Base-by-base conservation (phyloP, 768 basidiomycete genomes). In the Hirschioporus abietinus region DNA sequence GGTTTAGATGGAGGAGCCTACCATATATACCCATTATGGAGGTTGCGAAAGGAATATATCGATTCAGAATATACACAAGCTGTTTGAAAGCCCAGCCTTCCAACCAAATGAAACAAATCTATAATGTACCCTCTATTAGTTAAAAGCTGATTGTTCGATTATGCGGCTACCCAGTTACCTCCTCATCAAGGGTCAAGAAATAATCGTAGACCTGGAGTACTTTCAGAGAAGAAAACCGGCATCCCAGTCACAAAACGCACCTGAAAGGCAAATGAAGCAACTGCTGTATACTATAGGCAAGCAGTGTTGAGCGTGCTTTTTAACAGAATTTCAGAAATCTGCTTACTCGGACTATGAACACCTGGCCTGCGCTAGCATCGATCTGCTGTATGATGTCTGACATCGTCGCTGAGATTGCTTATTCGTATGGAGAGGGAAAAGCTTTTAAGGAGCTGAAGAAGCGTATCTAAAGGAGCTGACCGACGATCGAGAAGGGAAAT, bases 21-120 rank as follows among this genome's bases (percentile, higher is more conserved):
- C 35, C 35, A 36, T 15, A 36, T 36, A 36, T 36, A 7, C 35
- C 35, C 35, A 36, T 36, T 7, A 36, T 36, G 35, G 35, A 36
- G 35, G 35, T 36, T 15, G 35, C 35, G 15, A 36, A 36, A 36
- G 35, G 35, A 36, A 15, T 36, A 15, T 36, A 36, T 36, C 35
- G 35, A 15, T 36, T 36, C 35, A 36, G 35, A 36, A 36, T n/a
- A 70, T 15, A 52, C 3, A 52, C 42, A 52, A 52, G 42, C 42
- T 6, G 42, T 20, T 52, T 15, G 12, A 52, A 52, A 12, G 42
- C 42, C 42, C 42, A 52, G 42, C 42, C 42, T 15, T 52, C 42
- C 15, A 10, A 52, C 42, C 42, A 52, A 6, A 52, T 36, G 20
- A 52, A 10, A 52, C 20, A 10, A 52, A 52, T 52, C 42, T 52